Percentiles rank a stretch among this genome's conserved stretches.
Conservation (phyloP, 495 filamentous ascomycete species). For the Hamigera avellanea region DNA sequence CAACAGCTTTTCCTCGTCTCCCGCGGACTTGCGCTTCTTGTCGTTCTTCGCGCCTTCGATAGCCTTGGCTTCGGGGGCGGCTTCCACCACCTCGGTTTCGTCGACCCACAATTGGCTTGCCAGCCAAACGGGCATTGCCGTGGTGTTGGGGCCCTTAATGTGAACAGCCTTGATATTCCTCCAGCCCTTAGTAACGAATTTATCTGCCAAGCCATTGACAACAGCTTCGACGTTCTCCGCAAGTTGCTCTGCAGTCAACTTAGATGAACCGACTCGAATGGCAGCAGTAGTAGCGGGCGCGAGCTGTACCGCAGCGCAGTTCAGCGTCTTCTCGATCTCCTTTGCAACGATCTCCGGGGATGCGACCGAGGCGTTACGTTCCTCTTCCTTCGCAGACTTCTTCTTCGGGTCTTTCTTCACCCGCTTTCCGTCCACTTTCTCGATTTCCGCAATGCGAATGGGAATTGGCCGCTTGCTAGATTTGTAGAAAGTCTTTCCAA, state of each 20-base stretch:
- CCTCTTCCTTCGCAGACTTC: constrained; percentile 20
- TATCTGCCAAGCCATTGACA: constrained; percentile 54
- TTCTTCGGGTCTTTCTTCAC: constrained; percentile 39
- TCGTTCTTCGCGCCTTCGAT: constrained; percentile 44
- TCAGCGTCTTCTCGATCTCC: constrained; percentile 61
- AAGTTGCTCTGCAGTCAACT: constrained; percentile 61
- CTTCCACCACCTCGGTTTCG: constrained; percentile 62
- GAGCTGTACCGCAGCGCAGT: constrained; percentile 61
- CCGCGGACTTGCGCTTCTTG: constrained; percentile 54
- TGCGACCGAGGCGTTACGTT: constrained; percentile 29
- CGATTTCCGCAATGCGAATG: constrained; percentile 52
- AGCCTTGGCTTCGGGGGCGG: constrained; percentile 35
- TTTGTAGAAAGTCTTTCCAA: constrained; percentile 86
- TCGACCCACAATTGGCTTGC: constrained; percentile 83
- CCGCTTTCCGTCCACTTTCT: constrained; percentile 57
- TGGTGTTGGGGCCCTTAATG: constrained; percentile 78
- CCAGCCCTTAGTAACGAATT: constrained; percentile 76
- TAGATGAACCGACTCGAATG: constrained; percentile 59
- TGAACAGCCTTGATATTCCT: constrained; percentile 70
- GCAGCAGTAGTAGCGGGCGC: constrained; percentile 52
- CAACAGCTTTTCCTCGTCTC: constrained; percentile 46
- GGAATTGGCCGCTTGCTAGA: constrained; percentile 79
- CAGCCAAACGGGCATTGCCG: constrained; percentile 83
- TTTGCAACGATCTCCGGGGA: constrained; percentile 45
- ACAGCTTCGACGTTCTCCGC: constrained; percentile 69